Evolutionary conservation across 441 rosid species (phyloP).

Genomic region (Euphorbia schlechtendalii): DNA sequence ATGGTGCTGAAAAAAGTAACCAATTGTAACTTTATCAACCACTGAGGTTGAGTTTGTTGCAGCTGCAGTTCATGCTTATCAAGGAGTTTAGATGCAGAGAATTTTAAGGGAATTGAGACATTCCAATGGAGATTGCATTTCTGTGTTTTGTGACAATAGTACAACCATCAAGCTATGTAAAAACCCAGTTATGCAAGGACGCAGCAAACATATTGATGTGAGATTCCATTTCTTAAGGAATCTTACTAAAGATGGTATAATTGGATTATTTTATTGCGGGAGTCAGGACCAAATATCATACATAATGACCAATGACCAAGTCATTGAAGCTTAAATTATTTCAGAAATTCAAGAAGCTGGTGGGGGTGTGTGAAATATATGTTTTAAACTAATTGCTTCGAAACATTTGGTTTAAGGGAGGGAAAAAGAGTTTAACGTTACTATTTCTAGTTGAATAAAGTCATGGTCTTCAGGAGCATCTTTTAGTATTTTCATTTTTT

Average conservation of each 20-base stretch:
- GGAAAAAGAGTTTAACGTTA: no score
- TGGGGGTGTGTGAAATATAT: not conserved
- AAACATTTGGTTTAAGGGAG: no score
- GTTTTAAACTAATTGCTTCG: no score
- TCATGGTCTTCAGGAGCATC: no score
- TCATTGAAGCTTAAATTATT: not conserved
- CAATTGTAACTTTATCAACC: no score
- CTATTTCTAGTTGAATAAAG: no score
- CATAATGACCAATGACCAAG: not conserved
- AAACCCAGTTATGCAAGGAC: not conserved
- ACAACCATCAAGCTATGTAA: not conserved
- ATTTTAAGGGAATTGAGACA: not conserved
- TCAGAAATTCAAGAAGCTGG: not conserved
- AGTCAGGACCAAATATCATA: not conserved
- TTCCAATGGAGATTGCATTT: not conserved
- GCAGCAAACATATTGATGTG: not conserved
- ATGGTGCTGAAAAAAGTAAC: no score
- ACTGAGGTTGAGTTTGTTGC: not conserved
- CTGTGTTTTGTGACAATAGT: not conserved
- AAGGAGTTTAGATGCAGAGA: not conserved
- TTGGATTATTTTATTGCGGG: not conserved
- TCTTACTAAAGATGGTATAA: not conserved
- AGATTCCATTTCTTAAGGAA: not conserved
- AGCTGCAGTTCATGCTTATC: slow-evolving; percentile 21
- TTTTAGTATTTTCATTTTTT: no score